Percentiles rank a stretch among this genome's conserved stretches.
Conservation (phyloP, 78 protist species). For the slime mould (Dictyostelium discoideum) region DNA sequence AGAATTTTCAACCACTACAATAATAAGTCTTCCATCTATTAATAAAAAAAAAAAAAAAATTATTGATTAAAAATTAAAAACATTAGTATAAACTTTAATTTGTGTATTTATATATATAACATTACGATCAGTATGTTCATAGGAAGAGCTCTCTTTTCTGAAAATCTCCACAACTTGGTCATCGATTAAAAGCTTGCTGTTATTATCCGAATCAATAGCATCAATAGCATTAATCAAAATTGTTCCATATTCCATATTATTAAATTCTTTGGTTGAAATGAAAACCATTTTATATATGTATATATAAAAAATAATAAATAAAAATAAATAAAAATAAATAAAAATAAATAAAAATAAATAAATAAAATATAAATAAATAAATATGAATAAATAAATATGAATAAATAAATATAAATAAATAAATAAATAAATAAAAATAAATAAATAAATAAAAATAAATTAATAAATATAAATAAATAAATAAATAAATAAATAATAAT, state of each 20-base stretch:
- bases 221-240: not conserved
- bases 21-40: not conserved
- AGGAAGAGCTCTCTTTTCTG: not conserved
- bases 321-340: not conserved
- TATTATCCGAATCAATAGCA: not conserved
- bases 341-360: too few relatives aligned
- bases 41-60: too few relatives aligned
- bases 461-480: too few relatives aligned
- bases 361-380: too few relatives aligned
- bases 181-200: not conserved
- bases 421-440: too few relatives aligned
- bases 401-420: too few relatives aligned
- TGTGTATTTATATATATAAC: too few relatives aligned
- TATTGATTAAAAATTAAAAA: too few relatives aligned
- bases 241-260: not conserved
- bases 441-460: too few relatives aligned
- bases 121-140: not conserved
- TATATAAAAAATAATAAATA: not conserved
- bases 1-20: not conserved
- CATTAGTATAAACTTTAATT: too few relatives aligned
- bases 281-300: not conserved
- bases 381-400: too few relatives aligned
- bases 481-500: not conserved
- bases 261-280: not conserved
- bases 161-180: not conserved